A percentile compares a stretch with the other conserved stretches of the same genome.
Conservation (phyloP, 2,329 filamentous ascomycete genomes). For the Myriosclerotinia curreyana region DNA sequence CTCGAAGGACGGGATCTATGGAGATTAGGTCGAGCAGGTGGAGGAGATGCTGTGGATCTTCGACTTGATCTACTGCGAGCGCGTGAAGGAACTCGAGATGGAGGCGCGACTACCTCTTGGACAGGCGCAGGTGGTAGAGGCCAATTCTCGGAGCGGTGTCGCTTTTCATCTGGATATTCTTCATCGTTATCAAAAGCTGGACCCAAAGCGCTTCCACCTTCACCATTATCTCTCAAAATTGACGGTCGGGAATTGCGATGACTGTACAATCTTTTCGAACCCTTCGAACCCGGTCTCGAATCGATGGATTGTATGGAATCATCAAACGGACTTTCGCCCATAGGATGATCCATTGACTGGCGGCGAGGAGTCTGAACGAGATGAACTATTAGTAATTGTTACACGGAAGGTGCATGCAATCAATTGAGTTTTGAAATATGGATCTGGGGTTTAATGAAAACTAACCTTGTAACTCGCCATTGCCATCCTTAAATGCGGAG, state of each 20-base stretch:
- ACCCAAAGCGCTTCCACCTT: conserved; percentile 36
- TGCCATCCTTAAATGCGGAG: conserved; percentile 12
- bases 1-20: conserved; percentile 56
- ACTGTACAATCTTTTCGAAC: conserved; percentile 39
- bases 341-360: conserved; percentile 22
- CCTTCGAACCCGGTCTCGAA: conserved; percentile 35
- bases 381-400: conserved; percentile 6
- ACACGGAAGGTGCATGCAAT: conserved; percentile 13
- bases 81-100: conserved; percentile 25
- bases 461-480: conserved; percentile 23
- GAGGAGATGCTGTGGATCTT: conserved; percentile 34
- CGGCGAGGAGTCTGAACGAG: conserved; percentile 22
- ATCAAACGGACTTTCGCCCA: conserved; percentile 22
- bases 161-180: conserved; percentile 42
- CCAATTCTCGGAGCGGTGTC: conserved; percentile 46
- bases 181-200: conserved; percentile 25
- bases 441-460: conserved; percentile 3
- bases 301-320: conserved; percentile 14
- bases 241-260: conserved; percentile 32
- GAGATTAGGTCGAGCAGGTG: conserved; percentile 30
- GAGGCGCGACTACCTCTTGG: conserved; percentile 18
- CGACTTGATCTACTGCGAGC: conserved; percentile 27
- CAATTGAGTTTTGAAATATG: conserved; percentile 10
- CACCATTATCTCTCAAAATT: conserved; percentile 33
- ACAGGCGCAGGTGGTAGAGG: conserved; percentile 36